Percentiles rank a stretch among this genome's conserved stretches.
phyloP scores from a whole-genome alignment of 352 stramenopile species.

The Achlya hypogyna region DNA sequence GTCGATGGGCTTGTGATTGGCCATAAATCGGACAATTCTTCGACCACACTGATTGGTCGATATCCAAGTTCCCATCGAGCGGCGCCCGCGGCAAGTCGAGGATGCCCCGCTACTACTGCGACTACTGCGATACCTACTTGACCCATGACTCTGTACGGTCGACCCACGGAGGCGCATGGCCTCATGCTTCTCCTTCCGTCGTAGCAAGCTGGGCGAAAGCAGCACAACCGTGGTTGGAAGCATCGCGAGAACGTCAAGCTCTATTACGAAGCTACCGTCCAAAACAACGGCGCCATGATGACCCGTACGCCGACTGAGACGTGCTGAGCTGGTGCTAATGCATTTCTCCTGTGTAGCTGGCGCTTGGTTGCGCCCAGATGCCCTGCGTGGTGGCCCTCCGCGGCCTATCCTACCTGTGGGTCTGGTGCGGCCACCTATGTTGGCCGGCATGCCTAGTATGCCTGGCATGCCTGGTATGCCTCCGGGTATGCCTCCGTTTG shows the following conservation, averaged over 20 bases:
- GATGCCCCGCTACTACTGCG: conserved; percentile 92
- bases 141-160: conserved; percentile 85
- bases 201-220: conserved; percentile 85
- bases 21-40: neutral
- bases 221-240: conserved; percentile 93
- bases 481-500: neutral
- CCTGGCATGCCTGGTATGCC: neutral
- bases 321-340: neutral
- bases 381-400: conserved; percentile 1
- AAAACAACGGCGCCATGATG: conserved; percentile 30
- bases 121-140: conserved; percentile 93
- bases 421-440: conserved; percentile 2
- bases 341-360: conserved; percentile 15
- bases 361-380: conserved; percentile 17
- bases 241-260: conserved; percentile 92
- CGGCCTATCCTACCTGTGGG: conserved; percentile 1
- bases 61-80: conserved; percentile 1
- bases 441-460: neutral
- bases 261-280: conserved; percentile 71
- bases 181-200: neutral
- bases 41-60: conserved; percentile 1
- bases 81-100: neutral
- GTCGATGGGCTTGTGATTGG: conserved; percentile 1
- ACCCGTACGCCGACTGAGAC: conserved; percentile 13
- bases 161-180: neutral